Percentiles rank a stretch among this genome's conserved stretches.
phyloP scores from a whole-genome alignment of 352 stramenopile genomes.

The Globisporangium nunn region DNA sequence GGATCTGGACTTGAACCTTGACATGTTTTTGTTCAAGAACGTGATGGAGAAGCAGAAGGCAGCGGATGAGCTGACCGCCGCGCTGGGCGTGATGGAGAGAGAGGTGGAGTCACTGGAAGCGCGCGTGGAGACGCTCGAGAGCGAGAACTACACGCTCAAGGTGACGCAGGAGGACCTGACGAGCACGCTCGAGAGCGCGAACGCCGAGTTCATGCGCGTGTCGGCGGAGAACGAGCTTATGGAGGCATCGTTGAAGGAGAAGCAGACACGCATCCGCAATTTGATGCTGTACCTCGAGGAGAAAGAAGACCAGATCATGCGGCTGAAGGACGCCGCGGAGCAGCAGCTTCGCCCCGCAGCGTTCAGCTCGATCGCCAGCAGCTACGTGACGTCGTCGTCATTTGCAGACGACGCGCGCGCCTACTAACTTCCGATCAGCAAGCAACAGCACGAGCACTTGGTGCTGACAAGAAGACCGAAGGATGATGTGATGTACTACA shows the following conservation, averaged over 20 bases:
- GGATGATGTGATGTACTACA: not conserved
- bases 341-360: constrained; percentile 6
- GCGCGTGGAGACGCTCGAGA: constrained; percentile 42
- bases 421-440: not conserved
- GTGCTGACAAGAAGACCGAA: not conserved
- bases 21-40: constrained; percentile 75
- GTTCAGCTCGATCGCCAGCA: not conserved
- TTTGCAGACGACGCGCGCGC: not conserved
- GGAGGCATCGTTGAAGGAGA: constrained; percentile 41
- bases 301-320: constrained; percentile 61
- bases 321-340: constrained; percentile 33
- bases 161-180: constrained; percentile 38
- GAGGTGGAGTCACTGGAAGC: constrained; percentile 54
- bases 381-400: not conserved
- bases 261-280: constrained; percentile 45
- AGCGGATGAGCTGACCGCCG: constrained; percentile 59
- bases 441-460: not conserved
- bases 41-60: constrained; percentile 56
- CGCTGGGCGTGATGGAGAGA: constrained; percentile 58
- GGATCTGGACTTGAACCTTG: constrained; percentile 43
- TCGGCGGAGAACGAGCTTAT: constrained; percentile 51
- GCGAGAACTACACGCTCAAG: constrained; percentile 49
- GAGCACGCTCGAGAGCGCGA: constrained; percentile 39
- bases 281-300: constrained; percentile 51
- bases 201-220: constrained; percentile 47